phyloP scores from a whole-genome alignment of 2,329 filamentous ascomycete genomes.

The Cytospora piceicola region DNA sequence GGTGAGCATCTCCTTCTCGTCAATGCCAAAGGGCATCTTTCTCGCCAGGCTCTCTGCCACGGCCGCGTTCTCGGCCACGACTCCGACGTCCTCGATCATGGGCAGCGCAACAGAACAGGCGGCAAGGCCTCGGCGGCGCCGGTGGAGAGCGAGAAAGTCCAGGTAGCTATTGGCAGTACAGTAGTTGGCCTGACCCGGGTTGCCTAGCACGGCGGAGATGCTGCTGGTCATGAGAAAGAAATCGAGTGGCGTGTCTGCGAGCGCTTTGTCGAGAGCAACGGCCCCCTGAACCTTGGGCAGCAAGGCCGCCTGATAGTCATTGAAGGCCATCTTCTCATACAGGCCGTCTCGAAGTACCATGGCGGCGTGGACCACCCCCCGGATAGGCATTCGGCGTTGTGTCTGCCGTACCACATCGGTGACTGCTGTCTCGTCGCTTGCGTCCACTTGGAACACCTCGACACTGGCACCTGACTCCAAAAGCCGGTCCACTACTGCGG shows the following conservation, averaged over 20 bases:
- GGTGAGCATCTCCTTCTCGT: constrained; percentile 28
- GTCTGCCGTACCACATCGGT: neutral
- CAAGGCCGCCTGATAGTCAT: constrained; percentile 49
- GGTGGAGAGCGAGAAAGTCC: constrained; percentile 32
- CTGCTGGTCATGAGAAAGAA: constrained; percentile 10
- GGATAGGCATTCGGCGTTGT: neutral
- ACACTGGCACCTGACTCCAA: constrained; percentile 30
- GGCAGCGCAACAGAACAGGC: constrained; percentile 36
- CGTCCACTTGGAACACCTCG: constrained; percentile 29
- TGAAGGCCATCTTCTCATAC: constrained; percentile 56
- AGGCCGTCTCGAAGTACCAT: constrained; percentile 54
- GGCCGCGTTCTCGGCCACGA: constrained; percentile 34
- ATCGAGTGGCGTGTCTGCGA: constrained; percentile 34
- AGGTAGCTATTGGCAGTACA: neutral
- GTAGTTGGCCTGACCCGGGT: constrained; percentile 2
- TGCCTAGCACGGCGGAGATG: neutral
- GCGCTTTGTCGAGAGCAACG: constrained; percentile 56
- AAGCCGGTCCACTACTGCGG: constrained; percentile 33
- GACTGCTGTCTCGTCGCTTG: constrained; percentile 22
- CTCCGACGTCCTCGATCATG: constrained; percentile 40
- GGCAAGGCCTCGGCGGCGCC: neutral
- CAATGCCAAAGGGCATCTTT: constrained; percentile 28
- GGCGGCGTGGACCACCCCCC: constrained; percentile 51
- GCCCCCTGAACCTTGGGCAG: constrained; percentile 57
- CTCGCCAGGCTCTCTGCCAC: constrained; percentile 12